Base-by-base conservation (phyloP, 768 basidiomycete species). In the Calvatia gigantea region DNA sequence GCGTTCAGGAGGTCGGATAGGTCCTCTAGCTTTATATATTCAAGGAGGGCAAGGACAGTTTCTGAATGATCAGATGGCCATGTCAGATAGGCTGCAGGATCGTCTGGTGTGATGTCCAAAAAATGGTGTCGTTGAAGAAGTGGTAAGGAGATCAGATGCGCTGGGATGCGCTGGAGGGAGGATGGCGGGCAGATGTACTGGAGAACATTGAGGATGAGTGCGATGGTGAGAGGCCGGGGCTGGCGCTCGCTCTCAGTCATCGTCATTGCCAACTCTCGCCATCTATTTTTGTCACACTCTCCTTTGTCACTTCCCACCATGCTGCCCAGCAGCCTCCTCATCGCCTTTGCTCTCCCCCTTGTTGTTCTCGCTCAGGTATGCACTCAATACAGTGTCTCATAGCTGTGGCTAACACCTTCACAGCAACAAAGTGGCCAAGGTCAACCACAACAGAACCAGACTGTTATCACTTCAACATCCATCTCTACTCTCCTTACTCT, bases 91-190 rank as follows among this genome's bases (percentile, higher is more conserved):
- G 79, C 73, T 31, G 68, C 59, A 7, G 80, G 72, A 60, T 80
- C 69, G 23, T 80, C 71, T 7, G 80, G 74, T 25, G 75, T 66
- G 54, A 90, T 70, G 17, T 69, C 63, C 44, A 91, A 81, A 67
- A 87, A 85, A 62, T 74, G 79, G 65, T 89, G 87, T 33, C 88
- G 75, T 65, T 87, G 83, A 2, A 74, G 72, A 29, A 89, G 79
- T 17, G 81, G 71, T 4, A 67, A 67, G 1, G 87, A 88, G 55
- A 90, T 61, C 44, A 89, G 75, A 65, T 86, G 78, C 0, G 75
- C 70, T 1, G 88, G 87, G 35, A 91, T n/a, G 8, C 33, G 47
- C 28, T 42, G 66, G 1, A 76, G 74, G n/a, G 68, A 68, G 15
- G 67, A 61, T 43, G 83, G 73, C 3, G 82, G 79, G 31, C 73